Percentiles rank a stretch among this genome's conserved stretches.
Evolutionary conservation across 306 rosid species (phyloP).

Genomic region (Quercus gilva): DNA sequence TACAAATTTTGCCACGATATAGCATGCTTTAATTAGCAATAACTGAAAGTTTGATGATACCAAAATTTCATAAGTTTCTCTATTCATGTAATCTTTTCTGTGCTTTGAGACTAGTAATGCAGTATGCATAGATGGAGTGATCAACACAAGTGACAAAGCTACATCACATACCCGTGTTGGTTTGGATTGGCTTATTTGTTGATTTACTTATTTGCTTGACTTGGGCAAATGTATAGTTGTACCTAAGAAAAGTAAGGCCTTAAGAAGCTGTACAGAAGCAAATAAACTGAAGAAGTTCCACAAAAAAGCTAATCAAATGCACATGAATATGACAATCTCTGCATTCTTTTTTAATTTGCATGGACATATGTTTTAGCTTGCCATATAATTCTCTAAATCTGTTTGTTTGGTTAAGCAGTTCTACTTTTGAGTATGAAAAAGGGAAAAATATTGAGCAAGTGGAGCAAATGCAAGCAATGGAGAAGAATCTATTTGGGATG

Average conservation of each 20-base stretch:
- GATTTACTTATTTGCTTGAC: no score
- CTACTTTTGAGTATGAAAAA: slow-evolving; percentile 69
- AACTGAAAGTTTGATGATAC: not conserved
- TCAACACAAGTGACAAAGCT: not conserved
- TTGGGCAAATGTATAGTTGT: no score
- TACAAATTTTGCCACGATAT: not conserved
- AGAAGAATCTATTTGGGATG: slow-evolving; percentile 67
- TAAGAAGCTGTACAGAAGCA: no score
- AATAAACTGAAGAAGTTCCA: no score
- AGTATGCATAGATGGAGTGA: not conserved
- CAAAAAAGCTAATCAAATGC: no score
- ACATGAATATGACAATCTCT: not conserved
- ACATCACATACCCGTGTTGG: not conserved
- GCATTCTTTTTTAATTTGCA: not conserved
- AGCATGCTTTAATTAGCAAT: not conserved
- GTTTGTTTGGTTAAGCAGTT: slow-evolving; percentile 37
- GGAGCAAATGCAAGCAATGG: slow-evolving; percentile 68
- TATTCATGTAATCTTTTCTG: not conserved
- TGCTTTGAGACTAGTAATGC: not conserved
- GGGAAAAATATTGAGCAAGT: slow-evolving; percentile 65
- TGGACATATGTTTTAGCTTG: slow-evolving; percentile 5
- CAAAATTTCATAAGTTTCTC: not conserved
- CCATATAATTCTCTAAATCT: slow-evolving; percentile 22
- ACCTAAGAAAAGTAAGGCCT: no score
- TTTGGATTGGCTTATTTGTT: no score